Evolutionary conservation across 2,329 filamentous ascomycete genomes (phyloP).

Genomic region (Claviceps spartinae): DNA sequence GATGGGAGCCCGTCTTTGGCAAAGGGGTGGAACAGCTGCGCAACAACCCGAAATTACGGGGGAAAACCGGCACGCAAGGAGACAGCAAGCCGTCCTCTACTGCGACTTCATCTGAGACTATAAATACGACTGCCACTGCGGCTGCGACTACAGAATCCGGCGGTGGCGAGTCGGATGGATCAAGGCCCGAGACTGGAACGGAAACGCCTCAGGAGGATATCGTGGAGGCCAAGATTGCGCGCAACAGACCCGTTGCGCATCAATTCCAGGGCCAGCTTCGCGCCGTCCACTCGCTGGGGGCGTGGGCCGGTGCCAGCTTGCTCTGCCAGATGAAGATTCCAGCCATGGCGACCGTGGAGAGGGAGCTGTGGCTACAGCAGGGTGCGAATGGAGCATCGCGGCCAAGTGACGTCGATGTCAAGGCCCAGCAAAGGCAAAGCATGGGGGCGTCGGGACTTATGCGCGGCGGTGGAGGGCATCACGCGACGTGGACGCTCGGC

Average conservation of each 20-base stretch:
- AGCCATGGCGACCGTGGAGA: constrained; percentile 55
- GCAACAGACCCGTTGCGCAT: constrained; percentile 22
- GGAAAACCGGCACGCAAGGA: constrained; percentile 13
- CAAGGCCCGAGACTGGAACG: constrained; percentile 13
- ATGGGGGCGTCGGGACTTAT: constrained; percentile 42
- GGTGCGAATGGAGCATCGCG: constrained; percentile 49
- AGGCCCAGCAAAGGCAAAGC: constrained; percentile 48
- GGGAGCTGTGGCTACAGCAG: constrained; percentile 57
- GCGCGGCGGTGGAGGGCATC: constrained; percentile 22
- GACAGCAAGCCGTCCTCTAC: constrained; percentile 10
- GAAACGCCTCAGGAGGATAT: constrained; percentile 15
- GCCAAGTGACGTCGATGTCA: constrained; percentile 44
- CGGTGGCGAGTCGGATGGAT: constrained; percentile 12
- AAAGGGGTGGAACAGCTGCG: constrained; percentile 47
- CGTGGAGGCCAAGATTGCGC: constrained; percentile 23
- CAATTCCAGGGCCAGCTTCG: constrained; percentile 46
- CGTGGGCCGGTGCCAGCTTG: constrained; percentile 64
- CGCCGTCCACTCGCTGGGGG: constrained; percentile 54
- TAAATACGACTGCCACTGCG: constrained; percentile 6
- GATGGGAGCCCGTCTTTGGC: constrained; percentile 67
- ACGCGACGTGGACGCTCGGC: constrained; percentile 47
- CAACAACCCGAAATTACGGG: constrained; percentile 27
- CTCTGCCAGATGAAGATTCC: constrained; percentile 54
- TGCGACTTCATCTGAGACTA: constrained; percentile 10
- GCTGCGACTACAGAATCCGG: constrained; percentile 1